Evolutionary conservation across 768 basidiomycete genomes (phyloP).

Genomic region (Hericium erinaceus): DNA sequence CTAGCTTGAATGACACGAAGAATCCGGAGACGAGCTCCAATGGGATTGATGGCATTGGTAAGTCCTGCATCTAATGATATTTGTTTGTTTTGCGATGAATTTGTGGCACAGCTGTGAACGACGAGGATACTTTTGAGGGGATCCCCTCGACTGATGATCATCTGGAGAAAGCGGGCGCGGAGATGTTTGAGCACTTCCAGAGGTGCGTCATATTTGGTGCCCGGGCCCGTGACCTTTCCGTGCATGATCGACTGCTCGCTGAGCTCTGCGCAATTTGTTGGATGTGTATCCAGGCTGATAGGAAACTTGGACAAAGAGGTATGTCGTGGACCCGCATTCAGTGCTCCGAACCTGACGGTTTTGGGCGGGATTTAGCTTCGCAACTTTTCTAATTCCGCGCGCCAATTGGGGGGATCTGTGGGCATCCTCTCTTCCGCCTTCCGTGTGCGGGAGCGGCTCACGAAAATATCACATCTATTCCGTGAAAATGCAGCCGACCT

Average conservation of each 20-base stretch:
- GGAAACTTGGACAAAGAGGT: conserved; percentile 61
- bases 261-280: background rate
- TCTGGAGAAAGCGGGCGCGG: conserved; percentile 54
- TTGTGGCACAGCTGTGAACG: background rate
- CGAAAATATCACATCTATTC: conserved; percentile 61
- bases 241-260: background rate
- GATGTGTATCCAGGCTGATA: conserved; percentile 34
- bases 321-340: conserved; percentile 6
- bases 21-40: too few relatives aligned
- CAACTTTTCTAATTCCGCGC: conserved; percentile 70
- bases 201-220: conserved; percentile 29
- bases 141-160: conserved; percentile 53
- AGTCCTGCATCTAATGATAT: too few relatives aligned
- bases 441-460: conserved; percentile 61
- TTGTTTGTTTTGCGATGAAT: too few relatives aligned
- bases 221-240: background rate
- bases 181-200: conserved; percentile 54
- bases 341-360: background rate
- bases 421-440: conserved; percentile 69
- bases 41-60: too few relatives aligned
- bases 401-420: conserved; percentile 69
- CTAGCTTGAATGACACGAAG: too few relatives aligned
- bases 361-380: conserved; percentile 39
- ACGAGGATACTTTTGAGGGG: background rate
- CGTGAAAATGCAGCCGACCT: conserved; percentile 71